Percentiles rank a stretch among this genome's conserved stretches.
Conservation (phyloP, 768 basidiomycete genomes). For the Tephrocybe sp. region DNA sequence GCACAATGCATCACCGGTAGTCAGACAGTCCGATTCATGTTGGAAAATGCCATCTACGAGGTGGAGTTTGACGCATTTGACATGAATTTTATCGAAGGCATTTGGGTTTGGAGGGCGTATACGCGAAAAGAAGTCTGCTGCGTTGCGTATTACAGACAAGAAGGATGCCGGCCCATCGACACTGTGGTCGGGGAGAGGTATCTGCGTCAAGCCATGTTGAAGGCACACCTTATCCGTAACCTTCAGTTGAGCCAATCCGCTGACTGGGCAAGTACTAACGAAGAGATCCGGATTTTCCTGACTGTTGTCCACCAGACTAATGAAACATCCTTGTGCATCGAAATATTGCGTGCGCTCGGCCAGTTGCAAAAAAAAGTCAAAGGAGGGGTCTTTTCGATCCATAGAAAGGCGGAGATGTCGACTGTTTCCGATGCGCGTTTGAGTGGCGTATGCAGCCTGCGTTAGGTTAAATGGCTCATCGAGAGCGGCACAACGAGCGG, state of each 20-base stretch:
- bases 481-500: not conserved
- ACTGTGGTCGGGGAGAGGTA: not conserved
- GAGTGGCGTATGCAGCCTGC: not conserved
- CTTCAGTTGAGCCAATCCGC: not conserved
- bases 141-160: no score
- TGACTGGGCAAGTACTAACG: not conserved
- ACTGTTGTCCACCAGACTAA: not conserved
- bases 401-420: not conserved
- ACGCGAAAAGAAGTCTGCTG: no score
- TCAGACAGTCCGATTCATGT: no score
- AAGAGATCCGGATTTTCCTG: not conserved
- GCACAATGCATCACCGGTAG: no score
- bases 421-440: not conserved
- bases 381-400: not conserved
- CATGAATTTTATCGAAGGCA: no score
- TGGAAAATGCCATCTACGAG: no score
- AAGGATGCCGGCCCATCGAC: no score
- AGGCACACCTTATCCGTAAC: not conserved
- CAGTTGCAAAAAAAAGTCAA: not conserved
- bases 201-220: not conserved
- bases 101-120: no score
- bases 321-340: not conserved
- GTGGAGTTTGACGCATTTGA: no score
- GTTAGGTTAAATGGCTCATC: not conserved
- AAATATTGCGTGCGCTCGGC: not conserved